phyloP scores from a whole-genome alignment of 768 basidiomycete species.

The Daedaleopsis nitida region DNA sequence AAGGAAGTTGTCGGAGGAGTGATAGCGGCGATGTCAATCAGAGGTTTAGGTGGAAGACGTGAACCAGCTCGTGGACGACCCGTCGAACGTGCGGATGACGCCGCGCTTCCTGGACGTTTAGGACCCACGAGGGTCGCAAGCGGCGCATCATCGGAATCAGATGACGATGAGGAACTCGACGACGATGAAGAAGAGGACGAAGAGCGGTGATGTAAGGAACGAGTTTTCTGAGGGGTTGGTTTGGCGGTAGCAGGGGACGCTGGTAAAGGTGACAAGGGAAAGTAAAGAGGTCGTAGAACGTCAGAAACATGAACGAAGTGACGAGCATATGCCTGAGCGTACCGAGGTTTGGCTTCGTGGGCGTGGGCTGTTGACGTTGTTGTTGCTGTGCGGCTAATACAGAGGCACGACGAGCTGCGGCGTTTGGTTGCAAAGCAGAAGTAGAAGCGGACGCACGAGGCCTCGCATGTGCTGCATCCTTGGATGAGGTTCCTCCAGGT shows the following conservation, averaged over 20 bases:
- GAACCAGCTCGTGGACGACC: constrained; percentile 19
- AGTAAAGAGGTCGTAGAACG: not conserved
- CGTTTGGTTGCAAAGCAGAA: constrained; percentile 55
- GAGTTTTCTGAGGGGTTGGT: constrained; percentile 7
- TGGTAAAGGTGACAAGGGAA: not conserved
- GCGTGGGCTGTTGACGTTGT: constrained; percentile 4
- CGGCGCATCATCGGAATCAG: constrained; percentile 65
- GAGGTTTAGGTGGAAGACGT: constrained; percentile 43
- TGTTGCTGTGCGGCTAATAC: constrained; percentile 19
- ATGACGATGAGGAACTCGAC: constrained; percentile 31
- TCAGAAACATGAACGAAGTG: not conserved
- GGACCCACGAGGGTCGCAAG: constrained; percentile 64
- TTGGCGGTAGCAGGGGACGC: not conserved
- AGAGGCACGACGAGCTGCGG: constrained; percentile 55
- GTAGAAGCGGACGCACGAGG: constrained; percentile 59
- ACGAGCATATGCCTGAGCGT: not conserved
- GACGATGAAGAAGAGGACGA: constrained; percentile 22
- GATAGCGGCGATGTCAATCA: constrained; percentile 39
- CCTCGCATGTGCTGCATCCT: constrained; percentile 31
- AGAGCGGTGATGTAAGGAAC: not conserved
- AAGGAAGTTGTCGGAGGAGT: constrained; percentile 11
- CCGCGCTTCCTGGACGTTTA: constrained; percentile 65
- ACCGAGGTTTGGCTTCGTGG: not conserved
- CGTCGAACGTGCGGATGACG: constrained; percentile 36
- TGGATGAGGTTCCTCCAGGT: not conserved